Evolutionary conservation across 805 yeast species (phyloP).

Genomic region (Jamesozyma piceae): DNA sequence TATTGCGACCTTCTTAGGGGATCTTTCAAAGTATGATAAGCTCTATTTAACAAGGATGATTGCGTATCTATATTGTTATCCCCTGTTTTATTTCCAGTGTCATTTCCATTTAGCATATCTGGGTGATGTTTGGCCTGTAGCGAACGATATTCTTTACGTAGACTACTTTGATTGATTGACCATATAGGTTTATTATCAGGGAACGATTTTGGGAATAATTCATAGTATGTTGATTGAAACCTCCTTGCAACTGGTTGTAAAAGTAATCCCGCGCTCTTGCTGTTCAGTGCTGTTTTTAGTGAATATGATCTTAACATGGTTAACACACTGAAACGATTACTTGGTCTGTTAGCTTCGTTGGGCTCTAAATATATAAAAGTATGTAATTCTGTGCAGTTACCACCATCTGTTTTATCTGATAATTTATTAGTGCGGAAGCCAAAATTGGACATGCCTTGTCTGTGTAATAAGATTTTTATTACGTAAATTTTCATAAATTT

Average conservation of each 20-base stretch:
- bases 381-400: no score
- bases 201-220: conserved; percentile 67
- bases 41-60: conserved; percentile 58
- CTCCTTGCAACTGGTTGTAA: conserved; percentile 5
- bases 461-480: no score
- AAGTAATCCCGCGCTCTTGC: not conserved
- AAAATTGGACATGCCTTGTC: no score
- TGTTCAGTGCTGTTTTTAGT: not conserved
- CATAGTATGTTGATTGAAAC: conserved; percentile 37
- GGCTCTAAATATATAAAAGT: no score
- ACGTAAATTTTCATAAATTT: not conserved
- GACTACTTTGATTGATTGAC: conserved; percentile 40
- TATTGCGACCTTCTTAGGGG: conserved; percentile 69
- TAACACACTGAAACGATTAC: not conserved
- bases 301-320: not conserved
- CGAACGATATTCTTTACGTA: conserved; percentile 66
- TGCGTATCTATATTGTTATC: conserved; percentile 9
- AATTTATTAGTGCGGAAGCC: no score
- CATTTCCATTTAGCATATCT: conserved; percentile 38
- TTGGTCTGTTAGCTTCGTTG: no score
- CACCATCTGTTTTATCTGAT: no score
- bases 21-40: conserved; percentile 59
- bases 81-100: not conserved
- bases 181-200: conserved; percentile 65
- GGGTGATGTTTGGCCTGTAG: conserved; percentile 79